Conservation (phyloP, 2,329 filamentous ascomycete genomes). For the Ophiobolus disseminans region DNA sequence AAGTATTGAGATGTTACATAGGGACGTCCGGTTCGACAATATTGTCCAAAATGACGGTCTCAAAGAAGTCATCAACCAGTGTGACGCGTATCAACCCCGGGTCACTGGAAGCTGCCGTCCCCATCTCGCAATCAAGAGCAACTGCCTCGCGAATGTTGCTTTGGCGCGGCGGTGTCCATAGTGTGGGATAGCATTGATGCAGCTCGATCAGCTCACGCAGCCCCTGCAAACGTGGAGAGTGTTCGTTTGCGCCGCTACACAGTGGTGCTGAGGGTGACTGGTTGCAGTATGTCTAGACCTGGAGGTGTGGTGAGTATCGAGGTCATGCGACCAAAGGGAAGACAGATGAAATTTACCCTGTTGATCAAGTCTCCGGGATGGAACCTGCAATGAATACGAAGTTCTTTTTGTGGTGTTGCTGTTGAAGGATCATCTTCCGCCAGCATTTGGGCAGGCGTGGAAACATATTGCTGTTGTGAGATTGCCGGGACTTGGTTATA, state of each 20-base stretch:
- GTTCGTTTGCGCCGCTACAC: constrained; percentile 11
- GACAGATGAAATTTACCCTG: neutral
- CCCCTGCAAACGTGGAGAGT: constrained; percentile 7
- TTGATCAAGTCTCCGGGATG: neutral
- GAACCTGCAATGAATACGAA: neutral
- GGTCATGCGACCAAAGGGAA: neutral
- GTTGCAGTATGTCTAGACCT: constrained; percentile 20
- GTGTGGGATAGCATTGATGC: constrained; percentile 20
- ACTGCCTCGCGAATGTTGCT: constrained; percentile 36
- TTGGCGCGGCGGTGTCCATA: neutral
- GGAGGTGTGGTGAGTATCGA: neutral
- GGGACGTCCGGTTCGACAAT: constrained; percentile 57
- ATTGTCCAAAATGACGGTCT: constrained; percentile 57
- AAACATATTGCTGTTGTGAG: no score
- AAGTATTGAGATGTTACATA: constrained; percentile 60
- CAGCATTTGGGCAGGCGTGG: no score
- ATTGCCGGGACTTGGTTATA: no score
- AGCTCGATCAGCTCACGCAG: constrained; percentile 11
- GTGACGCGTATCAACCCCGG: constrained; percentile 61
- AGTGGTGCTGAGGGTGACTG: constrained; percentile 10
- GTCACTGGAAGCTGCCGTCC: constrained; percentile 54
- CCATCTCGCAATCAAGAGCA: constrained; percentile 65
- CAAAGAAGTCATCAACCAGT: constrained; percentile 58
- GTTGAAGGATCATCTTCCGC: no score
- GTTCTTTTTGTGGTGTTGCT: neutral